Evolutionary conservation across 495 filamentous ascomycete genomes (phyloP), one percentile per base, ranked within the genome.

Genomic region (Penicillium longicatenatum): DNA sequence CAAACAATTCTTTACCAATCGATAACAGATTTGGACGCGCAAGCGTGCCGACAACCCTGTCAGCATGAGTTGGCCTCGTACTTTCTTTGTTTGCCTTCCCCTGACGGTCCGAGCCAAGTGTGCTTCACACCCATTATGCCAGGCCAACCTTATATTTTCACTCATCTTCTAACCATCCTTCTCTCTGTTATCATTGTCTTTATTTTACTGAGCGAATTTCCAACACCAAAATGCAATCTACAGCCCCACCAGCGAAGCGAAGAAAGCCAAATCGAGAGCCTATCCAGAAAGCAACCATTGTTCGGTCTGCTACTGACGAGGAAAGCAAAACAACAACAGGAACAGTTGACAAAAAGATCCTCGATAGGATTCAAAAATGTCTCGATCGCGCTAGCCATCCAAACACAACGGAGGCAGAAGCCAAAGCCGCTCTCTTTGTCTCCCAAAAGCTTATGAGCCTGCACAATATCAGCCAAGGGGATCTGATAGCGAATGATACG

Each of bases 281-380:
- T 42, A 4, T 57, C 58, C 55, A 53, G 16, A 50, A 53, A 29
- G 35, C 33, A 16, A 65, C 22, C 8, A 30, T 54, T 39, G 58
- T 48, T 11, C 41, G 54, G 43, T 29, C 29, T 26, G 54, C 61
- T 22, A 30, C 31, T 29, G 44, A 24, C 6, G 29, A 21, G 26
- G 21, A 57, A 35, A 60, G n/a, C n/a, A n/a, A 37, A 8, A 31
- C 1, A 31, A 20, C 26, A 12, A 1, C 12, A 2, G 39, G 17
- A 24, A 26, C 20, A 16, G 53, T 58, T 29, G 53, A 62, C 39
- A 47, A 55, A 46, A 50, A 16, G 14, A 58, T 70, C 21, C 52
- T 74, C 10, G 59, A 67, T 6, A 58, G 64, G 21, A 70, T 72
- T 56, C 61, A 66, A 58, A 74, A 74, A 60, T 70, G 68, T 45